Evolutionary conservation across 306 rosid genomes (phyloP), one percentile per base, ranked within the genome.

Genomic region (Corylus avellana): DNA sequence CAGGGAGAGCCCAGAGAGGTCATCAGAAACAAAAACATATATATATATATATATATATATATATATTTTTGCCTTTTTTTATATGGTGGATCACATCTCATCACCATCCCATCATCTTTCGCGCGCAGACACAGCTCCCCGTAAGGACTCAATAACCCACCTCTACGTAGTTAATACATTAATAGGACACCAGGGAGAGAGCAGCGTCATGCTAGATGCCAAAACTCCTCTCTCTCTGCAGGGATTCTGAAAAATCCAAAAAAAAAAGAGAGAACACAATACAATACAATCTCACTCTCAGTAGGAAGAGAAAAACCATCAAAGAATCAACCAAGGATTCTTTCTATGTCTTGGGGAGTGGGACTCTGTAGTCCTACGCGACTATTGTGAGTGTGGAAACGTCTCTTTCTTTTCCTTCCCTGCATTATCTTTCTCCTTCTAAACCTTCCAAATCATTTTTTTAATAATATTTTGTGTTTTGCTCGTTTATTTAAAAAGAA

Each of bases 91-190:
- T 49, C 75, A 72, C 75, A 78, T 85, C 85, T 83, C 81, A 76
- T 80, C 82, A 63, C 72, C 56, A 61, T 85, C 85, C 85, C 72
- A 83, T 85, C 86, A 68, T 39, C 75, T 70, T 84, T 75, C 51
- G 66, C 76, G 55, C 46, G 47, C 61, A 50, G 58, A 78, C 87
- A 78, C 89, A n/a, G 75, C 72, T 83, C 75, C 84, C 90, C 75
- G 85, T 18, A 68, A 49, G 75, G 51, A n/a, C 11, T 8, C 46
- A 32, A 32, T 1, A 32, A 3, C 3, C 10, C 29, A 12, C 20
- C 20, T 50, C 17, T 51, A 51, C 17, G 50, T 22, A 22, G 25
- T 51, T 32, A 32, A 39, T 42, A 42, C 46, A 42, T 42, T 42
- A 5, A 6, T 42, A 42, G 46, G 46, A 5, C 46, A 42, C 46